These are phyloP conservation scores for Sarocladium kiliense DNA, from an alignment of 2,329 filamentous ascomycete genomes.

Conservation along the genomic window DNA sequence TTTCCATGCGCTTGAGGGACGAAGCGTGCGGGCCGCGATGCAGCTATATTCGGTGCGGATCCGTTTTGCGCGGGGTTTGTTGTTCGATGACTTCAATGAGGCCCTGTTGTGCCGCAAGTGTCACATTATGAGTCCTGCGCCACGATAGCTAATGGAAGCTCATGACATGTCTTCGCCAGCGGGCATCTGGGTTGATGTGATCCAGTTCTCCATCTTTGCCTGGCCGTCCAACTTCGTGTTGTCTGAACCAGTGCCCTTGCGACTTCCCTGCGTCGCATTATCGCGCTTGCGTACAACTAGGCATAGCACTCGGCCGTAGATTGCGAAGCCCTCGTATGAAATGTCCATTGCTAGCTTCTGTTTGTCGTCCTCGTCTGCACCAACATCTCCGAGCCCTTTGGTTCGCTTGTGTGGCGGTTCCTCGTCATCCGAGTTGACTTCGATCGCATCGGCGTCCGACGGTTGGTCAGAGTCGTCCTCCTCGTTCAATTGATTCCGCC, in stretches of 20 bases:
- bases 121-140: no score
- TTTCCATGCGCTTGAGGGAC: neutral
- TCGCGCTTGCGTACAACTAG: slow-evolving; percentile 78
- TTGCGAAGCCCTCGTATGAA: slow-evolving; percentile 90
- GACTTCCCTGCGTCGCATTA: slow-evolving; percentile 36
- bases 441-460: slow-evolving; percentile 30
- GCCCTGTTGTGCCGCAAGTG: no score
- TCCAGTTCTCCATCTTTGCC: slow-evolving; percentile 80
- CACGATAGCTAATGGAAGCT: slow-evolving; percentile 9
- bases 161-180: slow-evolving; percentile 29
- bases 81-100: neutral
- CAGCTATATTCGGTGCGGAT: neutral
- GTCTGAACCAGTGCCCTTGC: slow-evolving; percentile 22
- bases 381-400: slow-evolving; percentile 22
- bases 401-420: slow-evolving; percentile 41
- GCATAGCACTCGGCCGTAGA: slow-evolving; percentile 89
- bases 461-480: slow-evolving; percentile 22
- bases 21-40: neutral
- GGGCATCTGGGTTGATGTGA: slow-evolving; percentile 68
- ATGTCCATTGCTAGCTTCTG: slow-evolving; percentile 87
- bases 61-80: neutral
- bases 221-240: slow-evolving; percentile 45
- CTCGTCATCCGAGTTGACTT: slow-evolving; percentile 33
- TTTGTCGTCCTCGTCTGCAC: slow-evolving; percentile 60
- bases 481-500: slow-evolving; percentile 13